phyloP scores from a whole-genome alignment of 164 flowering plant genomes.

The Annona cherimola region DNA sequence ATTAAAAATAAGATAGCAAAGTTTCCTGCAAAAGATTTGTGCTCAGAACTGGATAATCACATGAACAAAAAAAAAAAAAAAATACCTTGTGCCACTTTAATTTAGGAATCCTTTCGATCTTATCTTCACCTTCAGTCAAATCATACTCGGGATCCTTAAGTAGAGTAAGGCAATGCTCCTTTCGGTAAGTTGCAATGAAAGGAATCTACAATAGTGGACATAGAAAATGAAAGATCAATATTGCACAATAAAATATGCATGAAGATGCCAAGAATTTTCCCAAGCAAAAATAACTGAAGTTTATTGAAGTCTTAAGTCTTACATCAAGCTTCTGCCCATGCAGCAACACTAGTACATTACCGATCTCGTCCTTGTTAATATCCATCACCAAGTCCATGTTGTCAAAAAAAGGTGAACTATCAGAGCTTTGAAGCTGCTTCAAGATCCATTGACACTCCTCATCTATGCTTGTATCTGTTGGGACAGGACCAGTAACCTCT shows the following conservation, averaged over 20 bases:
- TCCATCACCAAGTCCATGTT: constrained; percentile 16
- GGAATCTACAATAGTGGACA: constrained; percentile 50
- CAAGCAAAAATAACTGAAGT: not conserved
- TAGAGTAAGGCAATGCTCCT: constrained; percentile 64
- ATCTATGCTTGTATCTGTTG: constrained; percentile 47
- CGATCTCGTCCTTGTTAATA: constrained; percentile 48
- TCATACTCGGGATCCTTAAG: constrained; percentile 50
- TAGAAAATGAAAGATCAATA: not conserved
- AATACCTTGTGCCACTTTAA: constrained; percentile 26
- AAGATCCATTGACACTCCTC: constrained; percentile 71
- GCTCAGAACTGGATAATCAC: not conserved
- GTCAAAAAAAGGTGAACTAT: constrained; percentile 22
- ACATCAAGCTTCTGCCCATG: constrained; percentile 88
- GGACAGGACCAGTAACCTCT: constrained; percentile 70
- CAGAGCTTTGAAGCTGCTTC: constrained; percentile 36
- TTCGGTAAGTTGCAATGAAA: constrained; percentile 89
- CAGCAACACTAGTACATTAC: constrained; percentile 55
- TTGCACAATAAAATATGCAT: not conserved
- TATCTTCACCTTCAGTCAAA: constrained; percentile 29
- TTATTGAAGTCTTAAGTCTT: constrained; percentile 15
- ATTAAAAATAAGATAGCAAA: not conserved
- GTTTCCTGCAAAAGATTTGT: not conserved
- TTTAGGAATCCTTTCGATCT: constrained; percentile 8
- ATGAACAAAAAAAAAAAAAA: not conserved
- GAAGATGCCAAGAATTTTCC: not conserved